Percentiles rank a stretch among this genome's conserved stretches.
Conservation (phyloP, 352 stramenopile genomes). For the Pythium diclinum region DNA sequence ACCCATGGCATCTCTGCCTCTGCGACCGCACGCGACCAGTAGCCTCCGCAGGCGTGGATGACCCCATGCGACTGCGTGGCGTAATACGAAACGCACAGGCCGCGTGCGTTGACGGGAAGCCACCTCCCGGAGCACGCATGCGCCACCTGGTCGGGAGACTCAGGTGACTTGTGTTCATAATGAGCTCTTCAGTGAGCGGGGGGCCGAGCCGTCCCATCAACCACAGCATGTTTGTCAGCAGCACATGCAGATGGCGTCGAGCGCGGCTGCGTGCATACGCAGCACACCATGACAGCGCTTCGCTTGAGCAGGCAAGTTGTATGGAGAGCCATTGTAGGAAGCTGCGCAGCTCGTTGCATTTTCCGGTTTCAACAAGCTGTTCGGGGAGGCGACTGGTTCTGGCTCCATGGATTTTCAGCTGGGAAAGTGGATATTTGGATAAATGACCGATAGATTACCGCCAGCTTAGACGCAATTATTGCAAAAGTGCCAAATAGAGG, state of each 20-base stretch:
- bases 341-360: slow-evolving; percentile 1
- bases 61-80: background rate
- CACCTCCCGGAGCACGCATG: slow-evolving; percentile 6
- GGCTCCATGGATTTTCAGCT: slow-evolving; percentile 6
- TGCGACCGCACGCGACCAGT: background rate
- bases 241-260: background rate
- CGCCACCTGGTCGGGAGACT: slow-evolving; percentile 7
- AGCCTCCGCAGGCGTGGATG: background rate
- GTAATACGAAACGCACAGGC: background rate
- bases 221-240: background rate
- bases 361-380: background rate
- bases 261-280: slow-evolving; percentile 6
- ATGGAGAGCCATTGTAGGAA: background rate
- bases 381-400: background rate
- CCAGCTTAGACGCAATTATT: background rate
- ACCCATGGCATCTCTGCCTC: background rate
- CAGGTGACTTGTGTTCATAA: background rate
- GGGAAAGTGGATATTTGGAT: background rate
- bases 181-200: background rate
- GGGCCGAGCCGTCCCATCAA: background rate
- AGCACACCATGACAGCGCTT: background rate
- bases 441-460: slow-evolving; percentile 15
- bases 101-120: background rate
- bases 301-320: too few relatives aligned
- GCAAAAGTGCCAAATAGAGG: background rate